Evolutionary conservation across 495 filamentous ascomycete genomes (phyloP), one percentile per base, ranked within the genome.

Genomic region (Penicillium arizonense): DNA sequence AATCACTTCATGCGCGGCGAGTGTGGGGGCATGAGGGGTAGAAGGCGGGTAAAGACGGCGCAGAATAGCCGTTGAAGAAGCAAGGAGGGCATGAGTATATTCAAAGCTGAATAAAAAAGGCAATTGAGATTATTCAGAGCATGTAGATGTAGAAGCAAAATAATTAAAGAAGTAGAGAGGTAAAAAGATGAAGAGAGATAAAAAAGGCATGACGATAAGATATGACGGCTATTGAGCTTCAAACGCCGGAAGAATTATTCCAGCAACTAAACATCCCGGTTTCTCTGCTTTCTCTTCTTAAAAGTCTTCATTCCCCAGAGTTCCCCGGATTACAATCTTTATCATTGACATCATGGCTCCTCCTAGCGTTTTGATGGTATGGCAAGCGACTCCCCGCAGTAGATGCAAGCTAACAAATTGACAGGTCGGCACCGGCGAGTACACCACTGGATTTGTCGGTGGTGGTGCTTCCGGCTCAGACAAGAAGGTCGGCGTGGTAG

Each of bases 401-500:
- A 16, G 13, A 10, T 20, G 8, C 14, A 54, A 57, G 52, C 59
- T 64, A 46, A 61, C 52, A 49, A 18, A 35, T 23, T 28, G 6
- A 21, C 57, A 89, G 87, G 82, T 95, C 33, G 89, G 90, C 23
- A 92, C 89, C n/a, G 90, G 92, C 50, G 91, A 97, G 75, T 96
- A 96, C 80, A 97, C 92, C 55, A 96, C 92, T 40, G 90, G 90
- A 34, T 94, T 90, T 61, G 88, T 91, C 56, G 89, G 87, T 41
- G 84, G 82, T 58, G 86, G 83, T 41, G 85, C 82, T 41, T 93
- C 89, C 1, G 80, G 79, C 9, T 91, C 88, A 28, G 90, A 96
- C 79, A 96, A 96, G 76, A 95, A 95, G 63, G 86, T 96, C 13
- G 92, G 92, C 44, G 92, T 97, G 0, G 92, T 97, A 5, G 92